phyloP scores from a whole-genome alignment of 345 rosid species.

The Salix brachista region DNA sequence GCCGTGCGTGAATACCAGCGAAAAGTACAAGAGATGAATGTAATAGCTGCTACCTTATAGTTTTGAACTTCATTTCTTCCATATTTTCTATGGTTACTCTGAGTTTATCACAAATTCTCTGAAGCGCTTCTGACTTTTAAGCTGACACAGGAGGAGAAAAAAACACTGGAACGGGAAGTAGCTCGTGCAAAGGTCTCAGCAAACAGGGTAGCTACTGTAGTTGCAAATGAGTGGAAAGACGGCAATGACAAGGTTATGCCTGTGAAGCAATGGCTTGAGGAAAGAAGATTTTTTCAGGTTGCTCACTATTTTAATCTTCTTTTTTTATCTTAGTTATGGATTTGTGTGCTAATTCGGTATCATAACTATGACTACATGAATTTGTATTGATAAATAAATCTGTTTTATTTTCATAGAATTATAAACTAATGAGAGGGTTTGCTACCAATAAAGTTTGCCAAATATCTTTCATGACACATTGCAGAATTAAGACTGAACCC shows the following conservation, averaged over 20 bases:
- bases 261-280: constrained; percentile 49
- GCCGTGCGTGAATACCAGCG: constrained; percentile 51
- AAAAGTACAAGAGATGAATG: constrained; percentile 47
- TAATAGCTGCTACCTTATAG: constrained; percentile 11
- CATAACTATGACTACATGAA: background rate
- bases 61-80: constrained; percentile 6
- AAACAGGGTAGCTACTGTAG: constrained; percentile 48
- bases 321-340: background rate
- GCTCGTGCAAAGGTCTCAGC: constrained; percentile 50
- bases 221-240: constrained; percentile 55
- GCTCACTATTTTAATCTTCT: background rate
- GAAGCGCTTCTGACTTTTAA: constrained; percentile 20
- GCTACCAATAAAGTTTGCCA: background rate
- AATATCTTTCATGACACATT: background rate
- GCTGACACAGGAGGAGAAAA: constrained; percentile 41
- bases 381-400: background rate
- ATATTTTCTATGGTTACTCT: background rate
- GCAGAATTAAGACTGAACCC: background rate
- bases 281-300: constrained; percentile 45
- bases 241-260: constrained; percentile 54
- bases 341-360: background rate
- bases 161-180: constrained; percentile 44
- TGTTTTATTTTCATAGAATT: background rate
- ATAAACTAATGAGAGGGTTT: background rate
- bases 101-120: background rate